phyloP scores from a whole-genome alignment of 176 grass and related monocot genomes.

The Lolium perenne region DNA sequence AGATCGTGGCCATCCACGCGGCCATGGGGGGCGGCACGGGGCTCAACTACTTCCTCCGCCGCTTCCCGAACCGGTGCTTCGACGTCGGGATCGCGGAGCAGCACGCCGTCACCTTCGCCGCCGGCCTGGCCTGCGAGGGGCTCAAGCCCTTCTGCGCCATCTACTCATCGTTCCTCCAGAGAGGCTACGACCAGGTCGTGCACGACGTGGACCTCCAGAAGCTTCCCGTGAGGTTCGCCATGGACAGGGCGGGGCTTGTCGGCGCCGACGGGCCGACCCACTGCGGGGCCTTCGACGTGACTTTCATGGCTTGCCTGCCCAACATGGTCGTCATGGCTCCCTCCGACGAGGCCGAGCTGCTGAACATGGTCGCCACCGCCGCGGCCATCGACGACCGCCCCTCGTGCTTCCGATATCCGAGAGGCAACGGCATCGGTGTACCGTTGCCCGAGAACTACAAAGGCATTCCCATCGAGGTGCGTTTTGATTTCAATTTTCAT shows the following conservation, averaged over 20 bases:
- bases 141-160: slow-evolving; percentile 98
- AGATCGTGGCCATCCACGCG: slow-evolving; percentile 90
- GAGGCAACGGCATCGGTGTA: slow-evolving; percentile 85
- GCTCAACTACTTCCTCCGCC: slow-evolving; percentile 94
- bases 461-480: slow-evolving; percentile 74
- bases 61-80: slow-evolving; percentile 89
- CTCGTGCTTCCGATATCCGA: slow-evolving; percentile 86
- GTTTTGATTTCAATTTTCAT: too few species aligned
- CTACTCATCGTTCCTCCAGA: slow-evolving; percentile 97
- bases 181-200: slow-evolving; percentile 94
- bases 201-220: slow-evolving; percentile 98
- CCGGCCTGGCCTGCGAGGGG: slow-evolving; percentile 89
- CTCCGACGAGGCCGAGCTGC: slow-evolving; percentile 87
- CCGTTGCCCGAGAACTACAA: slow-evolving; percentile 81
- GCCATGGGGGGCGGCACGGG: slow-evolving; percentile 98
- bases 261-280: slow-evolving; percentile 96
- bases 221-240: slow-evolving; percentile 90
- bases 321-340: slow-evolving; percentile 99
- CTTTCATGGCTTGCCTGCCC: slow-evolving; percentile 96
- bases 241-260: slow-evolving; percentile 93
- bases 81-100: slow-evolving; percentile 99
- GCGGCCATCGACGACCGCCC: slow-evolving; percentile 91
- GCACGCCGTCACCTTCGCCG: slow-evolving; percentile 96
- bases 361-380: slow-evolving; percentile 97
- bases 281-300: slow-evolving; percentile 87